phyloP scores from a whole-genome alignment of 2,329 filamentous ascomycete genomes.

The Pyricularia grisea region DNA sequence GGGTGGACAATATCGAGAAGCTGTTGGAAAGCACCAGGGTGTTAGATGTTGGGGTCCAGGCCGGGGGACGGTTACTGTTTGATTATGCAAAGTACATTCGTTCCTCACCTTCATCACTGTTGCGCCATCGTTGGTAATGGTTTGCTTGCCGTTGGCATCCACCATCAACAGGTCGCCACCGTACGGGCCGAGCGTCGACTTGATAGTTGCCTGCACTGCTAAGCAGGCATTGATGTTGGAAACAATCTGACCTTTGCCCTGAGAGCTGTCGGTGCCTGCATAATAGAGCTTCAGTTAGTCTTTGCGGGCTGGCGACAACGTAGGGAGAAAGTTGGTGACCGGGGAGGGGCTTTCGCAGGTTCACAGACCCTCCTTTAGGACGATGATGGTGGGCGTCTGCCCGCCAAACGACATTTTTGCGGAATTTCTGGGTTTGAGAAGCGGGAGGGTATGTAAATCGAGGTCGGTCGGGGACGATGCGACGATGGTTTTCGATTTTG shows the following conservation, averaged over 20 bases:
- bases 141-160: slow-evolving; percentile 89
- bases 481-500: neutral
- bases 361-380: slow-evolving; percentile 85
- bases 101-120: slow-evolving; percentile 88
- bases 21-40: slow-evolving; percentile 30
- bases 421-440: neutral
- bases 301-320: slow-evolving; percentile 13
- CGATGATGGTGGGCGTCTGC: slow-evolving; percentile 95
- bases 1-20: slow-evolving; percentile 98
- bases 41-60: neutral
- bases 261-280: slow-evolving; percentile 89
- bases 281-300: slow-evolving; percentile 11
- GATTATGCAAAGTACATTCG: neutral
- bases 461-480: neutral
- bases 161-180: slow-evolving; percentile 94
- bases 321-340: slow-evolving; percentile 16
- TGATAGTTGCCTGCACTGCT: slow-evolving; percentile 91
- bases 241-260: slow-evolving; percentile 92
- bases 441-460: neutral
- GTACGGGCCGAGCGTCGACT: slow-evolving; percentile 91
- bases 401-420: slow-evolving; percentile 84
- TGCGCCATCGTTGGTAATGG: slow-evolving; percentile 97
- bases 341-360: slow-evolving; percentile 14
- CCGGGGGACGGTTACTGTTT: neutral
- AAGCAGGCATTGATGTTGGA: slow-evolving; percentile 98